Evolutionary conservation across 2,329 filamentous ascomycete genomes (phyloP).

Genomic region (Elsinoe arachidis): DNA sequence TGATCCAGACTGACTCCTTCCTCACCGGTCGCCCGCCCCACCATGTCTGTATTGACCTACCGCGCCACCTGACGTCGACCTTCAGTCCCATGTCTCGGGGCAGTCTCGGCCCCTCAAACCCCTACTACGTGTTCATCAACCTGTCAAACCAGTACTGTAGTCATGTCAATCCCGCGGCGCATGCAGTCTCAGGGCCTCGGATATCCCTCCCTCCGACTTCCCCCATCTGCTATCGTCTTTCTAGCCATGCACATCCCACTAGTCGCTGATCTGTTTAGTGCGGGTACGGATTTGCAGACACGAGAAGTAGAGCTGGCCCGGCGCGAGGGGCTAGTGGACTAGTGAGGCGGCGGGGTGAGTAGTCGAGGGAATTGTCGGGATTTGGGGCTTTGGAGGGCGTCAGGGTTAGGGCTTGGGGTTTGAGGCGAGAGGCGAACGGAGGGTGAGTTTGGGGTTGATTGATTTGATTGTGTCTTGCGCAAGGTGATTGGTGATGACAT

Average conservation of each 20-base stretch:
- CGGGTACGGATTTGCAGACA: neutral
- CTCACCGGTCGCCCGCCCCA: no score
- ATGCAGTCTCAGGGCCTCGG: no score
- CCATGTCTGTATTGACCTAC: neutral
- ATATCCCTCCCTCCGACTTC: no score
- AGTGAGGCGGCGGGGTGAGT: neutral
- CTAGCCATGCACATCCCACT: no score
- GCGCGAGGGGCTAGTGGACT: neutral
- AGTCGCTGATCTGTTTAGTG: neutral
- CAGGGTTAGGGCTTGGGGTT: neutral
- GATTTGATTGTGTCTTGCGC: neutral
- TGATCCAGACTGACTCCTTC: no score
- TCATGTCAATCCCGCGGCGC: no score
- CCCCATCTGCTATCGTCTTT: no score
- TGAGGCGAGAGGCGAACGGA: neutral
- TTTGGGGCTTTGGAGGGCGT: neutral
- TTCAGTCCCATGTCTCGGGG: neutral
- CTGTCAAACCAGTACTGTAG: no score
- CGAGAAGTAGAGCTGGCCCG: no score
- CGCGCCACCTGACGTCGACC: neutral
- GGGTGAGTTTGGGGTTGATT: neutral
- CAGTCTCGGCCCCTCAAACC: neutral
- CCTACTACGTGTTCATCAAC: no score
- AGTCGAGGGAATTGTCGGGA: neutral
- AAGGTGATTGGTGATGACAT: no score